Conservation (phyloP, 208 protist species). For the Zelonia costaricensis region DNA sequence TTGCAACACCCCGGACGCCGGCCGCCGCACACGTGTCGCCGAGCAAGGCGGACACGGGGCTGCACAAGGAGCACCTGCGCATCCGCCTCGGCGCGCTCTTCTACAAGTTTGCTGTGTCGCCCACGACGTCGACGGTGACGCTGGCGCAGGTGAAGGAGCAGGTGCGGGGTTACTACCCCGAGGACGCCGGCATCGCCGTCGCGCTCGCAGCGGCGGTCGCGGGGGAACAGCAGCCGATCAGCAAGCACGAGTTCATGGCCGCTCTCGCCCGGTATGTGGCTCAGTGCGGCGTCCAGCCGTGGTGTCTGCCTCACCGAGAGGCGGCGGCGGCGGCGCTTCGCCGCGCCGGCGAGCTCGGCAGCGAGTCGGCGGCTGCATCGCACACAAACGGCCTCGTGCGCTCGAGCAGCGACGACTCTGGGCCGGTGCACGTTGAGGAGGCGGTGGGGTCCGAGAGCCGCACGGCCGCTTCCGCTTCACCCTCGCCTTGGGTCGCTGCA, state of each 20-base stretch:
- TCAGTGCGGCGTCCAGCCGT: conserved; percentile 51
- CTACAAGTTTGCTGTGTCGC: conserved; percentile 71
- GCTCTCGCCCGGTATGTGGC: conserved; percentile 52
- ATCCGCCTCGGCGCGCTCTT: conserved; percentile 83
- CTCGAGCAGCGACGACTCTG: too few species aligned
- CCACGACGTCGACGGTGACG: conserved; percentile 29
- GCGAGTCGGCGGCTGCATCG: too few species aligned
- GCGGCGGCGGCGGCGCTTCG: too few species aligned
- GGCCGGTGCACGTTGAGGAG: too few species aligned
- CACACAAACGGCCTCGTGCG: too few species aligned
- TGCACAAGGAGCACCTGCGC: conserved; percentile 39
- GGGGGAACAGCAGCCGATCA: conserved; percentile 27
- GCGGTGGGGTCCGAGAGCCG: too few species aligned
- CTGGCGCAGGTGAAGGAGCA: conserved; percentile 47
- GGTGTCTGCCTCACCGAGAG: conserved; percentile 32
- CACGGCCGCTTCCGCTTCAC: too few species aligned
- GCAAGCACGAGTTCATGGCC: conserved; percentile 56
- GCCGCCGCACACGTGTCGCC: not conserved
- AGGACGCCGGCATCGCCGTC: conserved; percentile 53
- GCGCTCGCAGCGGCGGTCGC: conserved; percentile 30
- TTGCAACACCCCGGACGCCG: not conserved
- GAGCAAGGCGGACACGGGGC: not conserved
- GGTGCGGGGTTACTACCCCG: conserved; percentile 56
- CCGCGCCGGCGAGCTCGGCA: not conserved
- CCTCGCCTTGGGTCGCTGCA: not conserved